These are phyloP conservation scores for Apiospora pterosperma DNA, from an alignment of 2,329 filamentous ascomycete genomes.

Conservation along the genomic window DNA sequence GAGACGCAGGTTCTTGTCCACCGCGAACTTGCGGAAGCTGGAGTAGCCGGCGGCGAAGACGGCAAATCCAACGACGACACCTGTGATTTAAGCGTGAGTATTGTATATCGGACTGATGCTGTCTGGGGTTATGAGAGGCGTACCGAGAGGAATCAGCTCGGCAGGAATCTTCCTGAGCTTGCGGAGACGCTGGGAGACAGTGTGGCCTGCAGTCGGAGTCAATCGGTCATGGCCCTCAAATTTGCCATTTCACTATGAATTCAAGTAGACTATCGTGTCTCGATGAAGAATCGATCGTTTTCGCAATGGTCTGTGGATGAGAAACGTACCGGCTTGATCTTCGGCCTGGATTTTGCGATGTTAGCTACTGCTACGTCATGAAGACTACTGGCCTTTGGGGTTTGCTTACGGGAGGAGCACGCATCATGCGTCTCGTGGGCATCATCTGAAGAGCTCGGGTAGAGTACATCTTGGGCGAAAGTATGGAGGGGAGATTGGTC, in stretches of 20 bases:
- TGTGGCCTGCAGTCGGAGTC: constrained; percentile 69
- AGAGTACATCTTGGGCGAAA: constrained; percentile 55
- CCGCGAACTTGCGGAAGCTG: constrained; percentile 72
- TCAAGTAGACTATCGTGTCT: neutral
- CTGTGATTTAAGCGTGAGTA: constrained; percentile 42
- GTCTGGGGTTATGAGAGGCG: constrained; percentile 31
- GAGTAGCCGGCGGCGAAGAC: constrained; percentile 81
- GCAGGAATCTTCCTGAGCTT: constrained; percentile 85
- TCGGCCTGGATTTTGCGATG: constrained; percentile 48
- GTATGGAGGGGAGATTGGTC: constrained; percentile 25
- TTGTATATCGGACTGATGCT: neutral
- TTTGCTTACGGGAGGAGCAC: constrained; percentile 69
- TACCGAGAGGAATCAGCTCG: constrained; percentile 94
- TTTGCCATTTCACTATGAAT: neutral
- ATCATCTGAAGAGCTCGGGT: constrained; percentile 65
- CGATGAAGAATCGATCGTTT: constrained; percentile 11
- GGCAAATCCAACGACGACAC: constrained; percentile 83
- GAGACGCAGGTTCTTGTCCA: constrained; percentile 91
- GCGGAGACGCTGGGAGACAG: constrained; percentile 91
- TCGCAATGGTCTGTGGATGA: constrained; percentile 13
- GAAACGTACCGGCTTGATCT: constrained; percentile 62
- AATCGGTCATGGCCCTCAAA: neutral
- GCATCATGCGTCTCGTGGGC: constrained; percentile 64
- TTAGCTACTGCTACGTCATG: constrained; percentile 23
- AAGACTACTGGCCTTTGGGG: constrained; percentile 4